Percentiles rank a stretch among this genome's conserved stretches.
These are phyloP conservation scores for Myxozyma vanderwaltii DNA, from an alignment of 805 yeast species.

Conservation along the genomic window DNA sequence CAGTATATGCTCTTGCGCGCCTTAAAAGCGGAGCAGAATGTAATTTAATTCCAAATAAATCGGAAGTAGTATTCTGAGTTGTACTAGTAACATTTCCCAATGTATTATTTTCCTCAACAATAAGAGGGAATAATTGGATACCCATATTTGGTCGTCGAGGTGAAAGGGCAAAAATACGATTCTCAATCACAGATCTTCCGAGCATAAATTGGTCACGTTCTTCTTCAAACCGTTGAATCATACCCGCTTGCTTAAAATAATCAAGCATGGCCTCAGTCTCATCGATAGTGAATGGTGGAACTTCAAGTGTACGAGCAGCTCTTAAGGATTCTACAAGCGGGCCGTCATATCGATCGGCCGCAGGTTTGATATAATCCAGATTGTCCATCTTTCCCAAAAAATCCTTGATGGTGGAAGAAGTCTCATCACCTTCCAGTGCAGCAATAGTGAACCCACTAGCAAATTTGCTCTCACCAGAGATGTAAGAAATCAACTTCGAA, in stretches of 20 bases:
- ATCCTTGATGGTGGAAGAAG: conserved; percentile 9
- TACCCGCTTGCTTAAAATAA: conserved; percentile 20
- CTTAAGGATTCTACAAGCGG: conserved; percentile 2
- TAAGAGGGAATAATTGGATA: conserved; percentile 1
- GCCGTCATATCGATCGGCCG: conserved; percentile 12
- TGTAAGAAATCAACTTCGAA: conserved; percentile 6
- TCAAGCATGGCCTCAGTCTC: conserved; percentile 26
- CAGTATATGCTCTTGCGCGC: not conserved
- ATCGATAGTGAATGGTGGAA: conserved; percentile 12
- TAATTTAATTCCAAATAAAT: not conserved
- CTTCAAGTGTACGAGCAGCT: not conserved
- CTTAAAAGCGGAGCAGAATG: conserved; percentile 12
- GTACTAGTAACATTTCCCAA: conserved; percentile 5
- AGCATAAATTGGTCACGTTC: conserved; percentile 1
- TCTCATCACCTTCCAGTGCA: conserved; percentile 9
- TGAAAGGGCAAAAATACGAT: conserved; percentile 12
- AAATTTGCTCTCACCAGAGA: conserved; percentile 19
- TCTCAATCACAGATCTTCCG: conserved; percentile 14
- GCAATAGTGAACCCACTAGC: conserved; percentile 21
- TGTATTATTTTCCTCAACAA: not conserved
- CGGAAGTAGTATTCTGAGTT: not conserved
- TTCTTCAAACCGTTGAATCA: conserved; percentile 5
- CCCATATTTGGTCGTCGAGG: conserved; percentile 4
- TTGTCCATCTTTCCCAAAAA: conserved; percentile 13
- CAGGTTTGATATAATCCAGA: conserved; percentile 5